These are phyloP conservation scores for Botrytis elliptica DNA, from an alignment of 2,329 filamentous ascomycete genomes.

Conservation along the genomic window DNA sequence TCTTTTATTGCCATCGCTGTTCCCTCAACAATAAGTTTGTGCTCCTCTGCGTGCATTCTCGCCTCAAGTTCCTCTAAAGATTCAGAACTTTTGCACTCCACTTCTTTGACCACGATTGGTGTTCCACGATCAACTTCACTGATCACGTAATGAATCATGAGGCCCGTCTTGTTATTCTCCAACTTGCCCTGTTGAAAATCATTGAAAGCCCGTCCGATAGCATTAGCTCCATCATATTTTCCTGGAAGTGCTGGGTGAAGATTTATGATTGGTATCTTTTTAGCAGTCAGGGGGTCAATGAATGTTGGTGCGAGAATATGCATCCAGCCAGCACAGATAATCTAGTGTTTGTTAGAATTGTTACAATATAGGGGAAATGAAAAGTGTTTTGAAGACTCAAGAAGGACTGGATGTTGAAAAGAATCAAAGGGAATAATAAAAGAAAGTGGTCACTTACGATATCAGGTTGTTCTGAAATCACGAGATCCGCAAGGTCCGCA, in stretches of 20 bases:
- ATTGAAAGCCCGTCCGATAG: constrained; percentile 74
- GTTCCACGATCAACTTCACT: constrained; percentile 76
- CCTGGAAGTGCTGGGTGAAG: constrained; percentile 66
- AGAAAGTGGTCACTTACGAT: constrained; percentile 38
- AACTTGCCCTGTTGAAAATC: constrained; percentile 66
- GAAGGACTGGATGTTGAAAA: background rate
- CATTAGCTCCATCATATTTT: constrained; percentile 72
- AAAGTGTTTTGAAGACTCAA: background rate
- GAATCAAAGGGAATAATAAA: background rate
- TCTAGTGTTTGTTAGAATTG: constrained; percentile 31
- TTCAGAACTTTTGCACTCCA: constrained; percentile 65
- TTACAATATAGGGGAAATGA: background rate
- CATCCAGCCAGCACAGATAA: constrained; percentile 71
- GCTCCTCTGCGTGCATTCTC: constrained; percentile 75
- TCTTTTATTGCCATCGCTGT: constrained; percentile 52
- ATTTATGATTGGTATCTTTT: constrained; percentile 62
- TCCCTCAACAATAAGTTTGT: constrained; percentile 75
- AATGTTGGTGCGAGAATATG: constrained; percentile 64
- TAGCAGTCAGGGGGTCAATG: constrained; percentile 56
- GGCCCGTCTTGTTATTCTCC: constrained; percentile 66
- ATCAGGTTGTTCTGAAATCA: constrained; percentile 53
- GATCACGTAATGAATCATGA: constrained; percentile 88
- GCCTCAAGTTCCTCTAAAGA: constrained; percentile 64
- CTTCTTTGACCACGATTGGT: constrained; percentile 68
- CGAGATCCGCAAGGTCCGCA: constrained; percentile 60